Percentiles rank a stretch among this genome's conserved stretches.
Evolutionary conservation across 345 rosid species (phyloP).

Genomic region (Populus pruinosa): DNA sequence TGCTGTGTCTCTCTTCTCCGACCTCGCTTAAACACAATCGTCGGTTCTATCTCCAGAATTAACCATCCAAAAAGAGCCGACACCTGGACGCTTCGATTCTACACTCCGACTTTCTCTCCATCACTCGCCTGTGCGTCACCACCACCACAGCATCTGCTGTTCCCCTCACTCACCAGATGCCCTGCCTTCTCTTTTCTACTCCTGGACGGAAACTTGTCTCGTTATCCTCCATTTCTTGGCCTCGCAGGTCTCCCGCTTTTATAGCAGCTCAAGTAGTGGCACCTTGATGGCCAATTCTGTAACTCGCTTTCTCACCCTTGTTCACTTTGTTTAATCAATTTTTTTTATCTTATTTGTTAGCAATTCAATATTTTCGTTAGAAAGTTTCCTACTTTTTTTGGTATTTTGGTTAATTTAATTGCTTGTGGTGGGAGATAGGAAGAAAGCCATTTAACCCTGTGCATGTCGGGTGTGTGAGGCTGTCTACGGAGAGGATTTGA

Average conservation of each 20-base stretch:
- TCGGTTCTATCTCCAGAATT: not conserved
- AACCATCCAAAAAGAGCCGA: not conserved
- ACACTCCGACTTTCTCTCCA: slow-evolving; percentile 22
- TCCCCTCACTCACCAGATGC: slow-evolving; percentile 23
- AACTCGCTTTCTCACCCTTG: slow-evolving; percentile 39
- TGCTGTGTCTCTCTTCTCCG: not conserved
- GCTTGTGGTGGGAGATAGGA: not conserved
- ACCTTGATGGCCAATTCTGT: slow-evolving; percentile 51
- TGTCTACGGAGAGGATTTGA: not conserved
- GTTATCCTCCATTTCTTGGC: slow-evolving; percentile 16
- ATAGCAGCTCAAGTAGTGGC: slow-evolving; percentile 30
- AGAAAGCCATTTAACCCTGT: not conserved
- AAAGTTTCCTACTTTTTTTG: not conserved
- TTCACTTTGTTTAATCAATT: not conserved
- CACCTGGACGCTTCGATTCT: slow-evolving; percentile 43
- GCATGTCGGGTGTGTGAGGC: not conserved
- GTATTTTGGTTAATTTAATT: not conserved
- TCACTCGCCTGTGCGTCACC: slow-evolving; percentile 37
- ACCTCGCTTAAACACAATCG: not conserved
- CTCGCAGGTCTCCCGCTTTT: slow-evolving; percentile 32
- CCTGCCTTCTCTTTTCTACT: slow-evolving; percentile 31
- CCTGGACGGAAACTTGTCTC: slow-evolving; percentile 14
- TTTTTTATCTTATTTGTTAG: not conserved
- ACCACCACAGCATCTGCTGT: slow-evolving; percentile 8
- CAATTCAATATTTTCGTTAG: not conserved